phyloP scores from a whole-genome alignment of 2,329 filamentous ascomycete genomes.

The Aspergillus novoparasiticus region DNA sequence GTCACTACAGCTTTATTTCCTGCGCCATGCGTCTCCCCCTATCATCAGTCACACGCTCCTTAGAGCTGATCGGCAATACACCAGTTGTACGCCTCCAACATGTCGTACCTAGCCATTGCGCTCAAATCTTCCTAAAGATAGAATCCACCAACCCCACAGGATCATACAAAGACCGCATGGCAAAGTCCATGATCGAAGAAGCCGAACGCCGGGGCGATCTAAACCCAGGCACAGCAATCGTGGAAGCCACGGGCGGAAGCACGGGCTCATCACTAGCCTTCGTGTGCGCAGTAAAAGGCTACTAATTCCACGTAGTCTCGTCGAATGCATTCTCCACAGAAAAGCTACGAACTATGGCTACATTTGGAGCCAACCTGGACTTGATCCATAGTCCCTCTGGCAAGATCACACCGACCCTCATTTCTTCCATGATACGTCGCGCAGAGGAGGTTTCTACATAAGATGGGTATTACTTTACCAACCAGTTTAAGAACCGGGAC shows the following conservation, averaged over 20 bases:
- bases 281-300: conserved; percentile 18
- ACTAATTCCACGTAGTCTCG: conserved; percentile 13
- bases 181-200: conserved; percentile 87
- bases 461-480: conserved; percentile 8
- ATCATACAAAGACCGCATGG: conserved; percentile 86
- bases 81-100: conserved; percentile 85
- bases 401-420: conserved; percentile 13
- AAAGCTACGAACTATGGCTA: conserved; percentile 16
- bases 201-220: conserved; percentile 83
- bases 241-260: conserved; percentile 91
- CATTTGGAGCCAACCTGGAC: conserved; percentile 15
- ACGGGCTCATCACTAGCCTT: conserved; percentile 49
- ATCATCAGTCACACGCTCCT: not conserved
- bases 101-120: conserved; percentile 75
- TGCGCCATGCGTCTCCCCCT: too few relatives aligned
- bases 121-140: conserved; percentile 78
- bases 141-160: conserved; percentile 86
- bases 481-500: conserved; percentile 19
- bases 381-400: conserved; percentile 13
- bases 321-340: conserved; percentile 17
- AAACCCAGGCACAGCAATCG: conserved; percentile 87
- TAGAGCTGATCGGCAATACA: conserved; percentile 71
- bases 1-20: too few relatives aligned
- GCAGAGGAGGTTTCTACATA: conserved; percentile 7
- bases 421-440: conserved; percentile 10